Conservation (phyloP, 2,329 filamentous ascomycete genomes). For the Fusarium sp. region DNA sequence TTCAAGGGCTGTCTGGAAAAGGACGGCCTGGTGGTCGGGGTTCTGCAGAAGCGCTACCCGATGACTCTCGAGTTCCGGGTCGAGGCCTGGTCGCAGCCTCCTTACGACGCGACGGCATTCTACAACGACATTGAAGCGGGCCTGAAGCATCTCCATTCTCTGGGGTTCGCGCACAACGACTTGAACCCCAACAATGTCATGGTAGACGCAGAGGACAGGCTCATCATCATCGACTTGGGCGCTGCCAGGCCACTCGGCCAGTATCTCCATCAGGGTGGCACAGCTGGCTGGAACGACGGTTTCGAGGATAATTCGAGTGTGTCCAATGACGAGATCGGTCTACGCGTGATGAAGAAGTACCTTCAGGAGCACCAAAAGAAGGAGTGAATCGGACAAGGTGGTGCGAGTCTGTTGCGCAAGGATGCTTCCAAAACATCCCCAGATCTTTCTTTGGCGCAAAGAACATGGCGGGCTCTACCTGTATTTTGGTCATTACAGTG, state of each 20-base stretch:
- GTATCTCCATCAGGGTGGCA: neutral
- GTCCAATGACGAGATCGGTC: neutral
- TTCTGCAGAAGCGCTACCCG: neutral
- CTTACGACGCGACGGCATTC: neutral
- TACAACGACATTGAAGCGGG: constrained; percentile 1
- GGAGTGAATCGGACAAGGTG: too few species aligned
- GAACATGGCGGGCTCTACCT: too few species aligned
- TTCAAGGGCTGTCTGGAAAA: neutral
- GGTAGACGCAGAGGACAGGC: neutral
- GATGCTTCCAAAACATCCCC: too few species aligned
- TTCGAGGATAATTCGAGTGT: neutral
- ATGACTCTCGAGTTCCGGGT: neutral
- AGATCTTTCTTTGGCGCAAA: too few species aligned
- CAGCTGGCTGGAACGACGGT: neutral
- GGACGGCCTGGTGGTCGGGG: neutral
- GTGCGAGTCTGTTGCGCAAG: too few species aligned
- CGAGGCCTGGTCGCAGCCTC: neutral
- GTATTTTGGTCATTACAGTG: too few species aligned
- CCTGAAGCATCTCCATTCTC: constrained; percentile 21
- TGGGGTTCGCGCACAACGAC: constrained; percentile 32
- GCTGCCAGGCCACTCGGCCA: neutral
- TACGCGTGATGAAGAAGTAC: neutral
- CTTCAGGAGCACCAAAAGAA: too few species aligned
- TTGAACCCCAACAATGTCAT: constrained; percentile 25
- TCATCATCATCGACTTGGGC: constrained; percentile 26